Base-by-base conservation (phyloP, 768 basidiomycete genomes). In the Russula vinacea region DNA sequence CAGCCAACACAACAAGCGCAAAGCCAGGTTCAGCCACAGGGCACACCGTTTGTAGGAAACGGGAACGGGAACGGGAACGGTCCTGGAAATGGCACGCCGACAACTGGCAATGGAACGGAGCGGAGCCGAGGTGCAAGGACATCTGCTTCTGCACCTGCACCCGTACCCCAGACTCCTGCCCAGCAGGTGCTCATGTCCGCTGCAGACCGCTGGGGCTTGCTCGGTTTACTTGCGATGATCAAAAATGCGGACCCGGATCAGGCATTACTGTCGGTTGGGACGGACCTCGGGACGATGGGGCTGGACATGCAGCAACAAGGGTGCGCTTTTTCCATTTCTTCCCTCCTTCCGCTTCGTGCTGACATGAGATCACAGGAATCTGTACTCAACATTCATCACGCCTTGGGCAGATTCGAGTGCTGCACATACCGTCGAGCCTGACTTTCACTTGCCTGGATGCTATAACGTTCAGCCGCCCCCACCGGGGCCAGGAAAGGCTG, bases 391-490 rank as follows among this genome's bases (percentile, higher is more conserved):
- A 22, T 94, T 97, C 77, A 90, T 94, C 71, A 94, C 94, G 65
- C 94, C 94, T 37, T 97, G 94, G 94, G 85, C 90, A 62, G 94
- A 94, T 73, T 86, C 92, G 69, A 87, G 87, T 67, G 86, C 87
- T 44, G 87, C 88, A 68, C 85, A 85, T 70, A 81, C 83, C 59
- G 86, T 95, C 64, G 93, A 97, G 75, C 94, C 94, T 13, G 89
- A 94, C 71, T 96, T 87, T 72, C 87, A 90, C 70, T 82, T 94
- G 44, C 94, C 94, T 49, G 78, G 84, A 24, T 95, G 93, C 76
- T 97, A 97, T 65, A 93, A 87, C 73, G 93, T 96, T 52, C 88
- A 90, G 68, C 86, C 94, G 40, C 86, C 88, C 33, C 84, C 92
- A 50, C 88, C 90, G 42, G 89, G 89, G 7, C 87, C 89, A 60